Evolutionary conservation across 345 rosid species (phyloP).

Genomic region (Trapa bicornis): DNA sequence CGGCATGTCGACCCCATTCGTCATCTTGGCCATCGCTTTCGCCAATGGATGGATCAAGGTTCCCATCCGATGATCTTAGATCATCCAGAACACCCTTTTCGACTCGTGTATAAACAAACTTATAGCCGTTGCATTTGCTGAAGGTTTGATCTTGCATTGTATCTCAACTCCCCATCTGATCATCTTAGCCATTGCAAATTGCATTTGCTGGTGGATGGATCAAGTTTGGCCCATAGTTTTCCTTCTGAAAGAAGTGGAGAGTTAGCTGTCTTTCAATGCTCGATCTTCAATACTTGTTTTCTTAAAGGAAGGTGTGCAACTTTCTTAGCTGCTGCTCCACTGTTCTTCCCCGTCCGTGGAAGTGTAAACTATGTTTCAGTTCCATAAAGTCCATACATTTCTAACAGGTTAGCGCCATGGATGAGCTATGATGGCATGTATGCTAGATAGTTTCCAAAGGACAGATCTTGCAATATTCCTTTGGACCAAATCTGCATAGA

Average conservation of each 20-base stretch:
- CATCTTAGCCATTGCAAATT: too few species aligned
- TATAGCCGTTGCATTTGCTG: not conserved
- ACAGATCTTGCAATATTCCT: not conserved
- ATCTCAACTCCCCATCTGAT: too few species aligned
- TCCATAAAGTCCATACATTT: not conserved
- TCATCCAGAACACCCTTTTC: not conserved
- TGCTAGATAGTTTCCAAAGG: not conserved
- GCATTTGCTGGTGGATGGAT: too few species aligned
- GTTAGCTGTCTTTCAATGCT: not conserved
- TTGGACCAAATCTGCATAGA: not conserved
- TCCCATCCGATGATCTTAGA: conserved; percentile 20
- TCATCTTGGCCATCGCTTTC: conserved; percentile 83
- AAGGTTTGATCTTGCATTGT: not conserved
- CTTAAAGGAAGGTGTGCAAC: too few species aligned
- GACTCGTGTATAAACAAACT: not conserved
- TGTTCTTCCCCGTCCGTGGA: too few species aligned
- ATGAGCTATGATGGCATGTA: not conserved
- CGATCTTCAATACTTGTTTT: not conserved
- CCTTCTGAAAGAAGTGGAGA: not conserved
- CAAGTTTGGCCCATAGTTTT: not conserved
- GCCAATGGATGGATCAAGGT: conserved; percentile 94
- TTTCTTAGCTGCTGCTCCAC: too few species aligned
- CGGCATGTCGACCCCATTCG: conserved; percentile 90
- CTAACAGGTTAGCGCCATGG: not conserved
- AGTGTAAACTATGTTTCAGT: too few species aligned